Base-by-base conservation (phyloP, 208 protist genomes). In the Trypanosoma platydactyli region DNA sequence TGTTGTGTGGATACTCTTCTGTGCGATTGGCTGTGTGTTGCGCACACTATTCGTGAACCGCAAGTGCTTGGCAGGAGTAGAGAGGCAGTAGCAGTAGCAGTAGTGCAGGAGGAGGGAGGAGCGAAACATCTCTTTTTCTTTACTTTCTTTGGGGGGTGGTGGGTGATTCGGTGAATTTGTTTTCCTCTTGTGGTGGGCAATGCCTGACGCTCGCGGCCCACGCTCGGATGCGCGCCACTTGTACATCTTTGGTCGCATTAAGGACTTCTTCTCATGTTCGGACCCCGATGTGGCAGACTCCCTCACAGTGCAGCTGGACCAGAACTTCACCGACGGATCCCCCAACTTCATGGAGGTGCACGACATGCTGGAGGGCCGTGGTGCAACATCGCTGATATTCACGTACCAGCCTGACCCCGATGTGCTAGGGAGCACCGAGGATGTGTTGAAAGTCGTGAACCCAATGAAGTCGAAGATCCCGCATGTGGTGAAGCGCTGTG, bases 301-400 rank as follows among this genome's bases (percentile, higher is more conserved):
- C 38, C 73, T 96, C 22, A 80, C 76, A 15, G 77, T 76, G 22
- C 84, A 94, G 73, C 51, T 89, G 12, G 86, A 91, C 46, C 61
- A 64, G 41, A 84, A 78, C 64, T 94, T 96, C 73, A 83, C 79
- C 12, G 91, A 94, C 50, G 88, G 85, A 45, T 92, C 91, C 15
- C 66, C 66, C 4, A 91, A 88, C 78, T 94, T 96, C 67, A 86
- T 94, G 86, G 62, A 83, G 15, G 81, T 96, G 56, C 87, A 96
- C 63, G 69, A 88, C 13, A 83, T 96, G 70, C 76, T 96, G 38
- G 74, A 94, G 66, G 91, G 91, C 45, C 81, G 67, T 20, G 91
- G 91, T 11, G 77, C 86, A 22, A 78, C 70, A 71, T 81, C 80
- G 15, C 80, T 96, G 7, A 77, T 96, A 69, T 96, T 96, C 71